Evolutionary conservation across 1,284 basidiomycete species (phyloP), one percentile per base, ranked within the genome.

Genomic region (Leccinum brunneo-olivaceum): DNA sequence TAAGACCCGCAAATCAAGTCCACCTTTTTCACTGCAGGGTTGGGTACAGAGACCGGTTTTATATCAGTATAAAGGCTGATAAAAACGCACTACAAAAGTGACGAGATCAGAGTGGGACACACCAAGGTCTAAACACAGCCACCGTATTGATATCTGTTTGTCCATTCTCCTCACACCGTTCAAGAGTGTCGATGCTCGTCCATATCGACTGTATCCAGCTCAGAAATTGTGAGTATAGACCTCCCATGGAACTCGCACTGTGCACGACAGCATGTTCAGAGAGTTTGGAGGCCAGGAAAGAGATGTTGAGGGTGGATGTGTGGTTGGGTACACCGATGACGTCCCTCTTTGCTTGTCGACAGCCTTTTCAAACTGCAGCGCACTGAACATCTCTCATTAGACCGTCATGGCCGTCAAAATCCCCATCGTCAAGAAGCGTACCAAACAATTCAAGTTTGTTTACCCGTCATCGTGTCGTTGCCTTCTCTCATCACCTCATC

Each of bases 341-440:
- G 18, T 37, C 21, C 28, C n/a, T 35, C 23, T 15, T 28, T 41
- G 33, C 54, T 29, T 21, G 35, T 36, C 34, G 24, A 41, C 30
- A 39, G 35, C n/a, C 23, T 29, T 23, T 37, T 33, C 32, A 21
- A 38, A 44, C 32, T 24, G 20, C n/a, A 24, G 6, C 7, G n/a
- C 36, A 2, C 53, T 65, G 28, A n/a, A 64, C 29, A 24, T 24
- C 28, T 28, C 49, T 37, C 41, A 50, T 51, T 55, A 78, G 77
- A 56, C 61, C 71, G 66, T 67, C 70, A 92, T 92, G 88, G 82
- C 77, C 71, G 68, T 86, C 73, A 88, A 83, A 73, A 86, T 89
- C 55, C 84, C 84, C 56, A 91, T 95, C 67, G 79, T 96, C 71
- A 95, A 95, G 79, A 97, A 97, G 77, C 86, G 90, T 68, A 95